Conservation (phyloP, 805 yeast genomes). For the Lachancea nothofagi region DNA sequence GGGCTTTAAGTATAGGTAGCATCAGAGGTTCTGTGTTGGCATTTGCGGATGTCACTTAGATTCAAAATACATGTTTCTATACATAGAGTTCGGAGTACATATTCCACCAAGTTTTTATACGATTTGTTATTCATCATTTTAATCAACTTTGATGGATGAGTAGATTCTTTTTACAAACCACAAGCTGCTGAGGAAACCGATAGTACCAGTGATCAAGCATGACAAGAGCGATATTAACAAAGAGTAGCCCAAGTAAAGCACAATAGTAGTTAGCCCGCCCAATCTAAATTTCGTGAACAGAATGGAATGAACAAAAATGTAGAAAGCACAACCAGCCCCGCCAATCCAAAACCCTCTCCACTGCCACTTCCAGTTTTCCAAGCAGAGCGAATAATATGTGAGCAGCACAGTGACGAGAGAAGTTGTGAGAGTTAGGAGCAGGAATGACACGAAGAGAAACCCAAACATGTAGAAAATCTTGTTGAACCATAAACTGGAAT, state of each 20-base stretch:
- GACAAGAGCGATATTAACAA: conserved; percentile 60
- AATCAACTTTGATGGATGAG: conserved; percentile 81
- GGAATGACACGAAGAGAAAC: conserved; percentile 80
- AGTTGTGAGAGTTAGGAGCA: conserved; percentile 78
- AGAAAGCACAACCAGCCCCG: conserved; percentile 81
- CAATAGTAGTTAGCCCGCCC: conserved; percentile 69
- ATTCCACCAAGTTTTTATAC: too few relatives aligned
- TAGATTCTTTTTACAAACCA: conserved; percentile 75
- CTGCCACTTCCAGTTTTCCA: conserved; percentile 96
- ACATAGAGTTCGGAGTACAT: too few relatives aligned
- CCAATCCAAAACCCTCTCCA: conserved; percentile 92
- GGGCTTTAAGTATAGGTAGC: too few relatives aligned
- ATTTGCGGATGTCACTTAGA: too few relatives aligned
- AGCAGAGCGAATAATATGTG: conserved; percentile 76
- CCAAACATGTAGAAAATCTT: conserved; percentile 96
- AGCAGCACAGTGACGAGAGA: conserved; percentile 73
- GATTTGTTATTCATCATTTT: too few relatives aligned
- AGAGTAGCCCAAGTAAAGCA: conserved; percentile 81
- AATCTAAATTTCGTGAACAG: conserved; percentile 63
- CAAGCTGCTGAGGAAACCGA: conserved; percentile 75
- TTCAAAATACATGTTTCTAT: too few relatives aligned
- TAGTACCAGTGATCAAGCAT: conserved; percentile 80
- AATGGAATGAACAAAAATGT: conserved; percentile 79
- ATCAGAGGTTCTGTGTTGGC: too few relatives aligned
- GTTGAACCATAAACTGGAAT: conserved; percentile 89